Evolutionary conservation across 2,329 filamentous ascomycete species (phyloP), one percentile per base, ranked within the genome.

Genomic region (Venturia aucupariae): DNA sequence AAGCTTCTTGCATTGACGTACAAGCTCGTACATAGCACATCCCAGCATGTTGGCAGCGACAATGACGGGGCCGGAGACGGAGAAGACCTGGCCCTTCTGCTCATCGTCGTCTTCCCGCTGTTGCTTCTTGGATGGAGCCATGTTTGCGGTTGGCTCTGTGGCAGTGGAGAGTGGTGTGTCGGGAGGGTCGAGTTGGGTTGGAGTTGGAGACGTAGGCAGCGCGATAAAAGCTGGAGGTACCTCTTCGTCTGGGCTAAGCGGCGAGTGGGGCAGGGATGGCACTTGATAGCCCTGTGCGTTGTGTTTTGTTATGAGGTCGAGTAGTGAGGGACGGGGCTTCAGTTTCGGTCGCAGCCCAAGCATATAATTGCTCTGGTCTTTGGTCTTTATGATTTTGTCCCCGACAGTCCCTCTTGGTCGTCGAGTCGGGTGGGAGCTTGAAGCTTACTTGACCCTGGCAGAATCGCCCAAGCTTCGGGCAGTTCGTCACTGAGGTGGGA

Each of bases 11-110:
- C 30, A 63, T 51, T 54, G 41, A 77, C 86, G 71, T 82, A 92
- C 92, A 81, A 99, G 84, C 81, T 99, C 94, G 86, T 97, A 97
- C 94, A 99, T 99, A 78, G 94, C 92, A 84, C 94, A 94, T 77
- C 94, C 94, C 75, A 93, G 91, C 92, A 99, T 96, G 79, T 97
- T 88, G 82, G 97, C 93, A 75, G 93, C 94, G 71, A 99, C 85
- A 72, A 99, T 88, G 82, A 99, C 94, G 74, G 94, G 94, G 70
- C 81, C 84, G 63, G 87, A 90, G 71, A 90, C 81, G 68, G 87
- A 90, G 80, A 86, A 90, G 78, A 90, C 84, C 67, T 80, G 78
- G 71, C 86, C 81, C 82, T 41, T 39, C 24, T 51, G 65, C 35
- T 64, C 64, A 32, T 65, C 17, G 19, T 65, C 41, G 15, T 54